These are phyloP conservation scores for Symbiodinium pilosum DNA, from an alignment of 73 alveolate genomes.

Conservation along the genomic window DNA sequence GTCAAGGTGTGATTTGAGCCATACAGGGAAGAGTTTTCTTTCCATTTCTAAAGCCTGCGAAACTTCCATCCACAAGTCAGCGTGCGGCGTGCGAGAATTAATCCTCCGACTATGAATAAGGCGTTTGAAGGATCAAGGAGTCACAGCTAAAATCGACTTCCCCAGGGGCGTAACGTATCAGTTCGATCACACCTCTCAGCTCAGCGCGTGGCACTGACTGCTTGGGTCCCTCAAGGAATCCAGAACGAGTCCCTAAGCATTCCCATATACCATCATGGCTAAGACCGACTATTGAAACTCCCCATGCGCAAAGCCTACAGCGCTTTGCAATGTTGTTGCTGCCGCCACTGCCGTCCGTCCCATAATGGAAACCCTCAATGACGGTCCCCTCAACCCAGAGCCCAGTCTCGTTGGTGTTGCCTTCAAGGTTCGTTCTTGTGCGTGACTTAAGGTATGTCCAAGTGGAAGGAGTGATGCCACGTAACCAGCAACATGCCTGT, in stretches of 20 bases:
- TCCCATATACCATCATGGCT: neutral
- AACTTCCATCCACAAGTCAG: neutral
- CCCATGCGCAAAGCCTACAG: neutral
- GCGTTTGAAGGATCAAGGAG: neutral
- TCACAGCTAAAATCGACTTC: neutral
- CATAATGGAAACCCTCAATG: neutral
- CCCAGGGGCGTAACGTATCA: neutral
- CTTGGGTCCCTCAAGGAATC: neutral
- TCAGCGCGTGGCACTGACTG: neutral
- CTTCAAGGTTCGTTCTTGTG: neutral
- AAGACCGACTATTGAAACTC: neutral
- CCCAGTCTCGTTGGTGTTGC: neutral
- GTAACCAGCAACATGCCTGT: neutral
- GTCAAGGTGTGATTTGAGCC: neutral
- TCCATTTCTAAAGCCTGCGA: neutral
- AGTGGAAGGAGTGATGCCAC: neutral
- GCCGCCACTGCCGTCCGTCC: neutral
- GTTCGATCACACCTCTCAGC: neutral
- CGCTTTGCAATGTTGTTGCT: neutral
- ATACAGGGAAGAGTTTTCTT: neutral
- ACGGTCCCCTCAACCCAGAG: neutral
- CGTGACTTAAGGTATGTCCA: neutral
- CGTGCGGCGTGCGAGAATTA: neutral
- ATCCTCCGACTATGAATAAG: neutral
- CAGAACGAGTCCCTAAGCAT: neutral